Percentiles rank a stretch among this genome's conserved stretches.
Conservation (phyloP, 2,329 filamentous ascomycete genomes). For the Beauveria sp. region DNA sequence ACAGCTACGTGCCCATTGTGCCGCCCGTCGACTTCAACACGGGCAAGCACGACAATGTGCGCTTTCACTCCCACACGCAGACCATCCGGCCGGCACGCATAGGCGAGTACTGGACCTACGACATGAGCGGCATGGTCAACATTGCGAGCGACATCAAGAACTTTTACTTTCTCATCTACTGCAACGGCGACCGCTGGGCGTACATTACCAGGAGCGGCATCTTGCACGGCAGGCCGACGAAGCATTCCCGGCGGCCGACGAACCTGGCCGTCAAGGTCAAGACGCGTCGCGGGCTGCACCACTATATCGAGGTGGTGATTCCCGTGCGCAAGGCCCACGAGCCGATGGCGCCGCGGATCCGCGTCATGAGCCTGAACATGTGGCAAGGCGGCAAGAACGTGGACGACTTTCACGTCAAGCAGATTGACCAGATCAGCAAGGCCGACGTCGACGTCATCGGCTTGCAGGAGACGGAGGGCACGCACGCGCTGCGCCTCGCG, state of each 20-base stretch:
- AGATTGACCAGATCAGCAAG: slow-evolving; percentile 25
- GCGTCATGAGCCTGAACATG: slow-evolving; percentile 31
- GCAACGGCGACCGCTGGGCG: slow-evolving; percentile 24
- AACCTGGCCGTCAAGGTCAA: slow-evolving; percentile 21
- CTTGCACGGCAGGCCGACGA: slow-evolving; percentile 27
- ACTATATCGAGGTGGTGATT: background rate
- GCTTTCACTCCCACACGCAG: slow-evolving; percentile 21
- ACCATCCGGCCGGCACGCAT: slow-evolving; percentile 28
- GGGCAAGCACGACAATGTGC: background rate
- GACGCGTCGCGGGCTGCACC: too few species aligned
- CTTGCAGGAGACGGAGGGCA: slow-evolving; percentile 28
- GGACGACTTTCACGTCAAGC: slow-evolving; percentile 30
- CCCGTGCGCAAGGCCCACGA: slow-evolving; percentile 17
- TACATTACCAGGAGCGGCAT: slow-evolving; percentile 23
- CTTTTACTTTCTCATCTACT: slow-evolving; percentile 20
- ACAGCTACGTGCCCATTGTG: slow-evolving; percentile 29
- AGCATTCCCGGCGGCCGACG: slow-evolving; percentile 13
- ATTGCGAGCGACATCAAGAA: slow-evolving; percentile 19
- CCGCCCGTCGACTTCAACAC: slow-evolving; percentile 24
- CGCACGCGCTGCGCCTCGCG: slow-evolving; percentile 25
- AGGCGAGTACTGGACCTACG: slow-evolving; percentile 25
- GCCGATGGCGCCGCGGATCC: slow-evolving; percentile 25
- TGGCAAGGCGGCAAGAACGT: slow-evolving; percentile 31
- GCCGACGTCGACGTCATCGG: slow-evolving; percentile 28
- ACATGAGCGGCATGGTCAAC: slow-evolving; percentile 24